Evolutionary conservation across 2,329 filamentous ascomycete species (phyloP), one percentile per base, ranked within the genome.

Genomic region (Ascomycota sp.): DNA sequence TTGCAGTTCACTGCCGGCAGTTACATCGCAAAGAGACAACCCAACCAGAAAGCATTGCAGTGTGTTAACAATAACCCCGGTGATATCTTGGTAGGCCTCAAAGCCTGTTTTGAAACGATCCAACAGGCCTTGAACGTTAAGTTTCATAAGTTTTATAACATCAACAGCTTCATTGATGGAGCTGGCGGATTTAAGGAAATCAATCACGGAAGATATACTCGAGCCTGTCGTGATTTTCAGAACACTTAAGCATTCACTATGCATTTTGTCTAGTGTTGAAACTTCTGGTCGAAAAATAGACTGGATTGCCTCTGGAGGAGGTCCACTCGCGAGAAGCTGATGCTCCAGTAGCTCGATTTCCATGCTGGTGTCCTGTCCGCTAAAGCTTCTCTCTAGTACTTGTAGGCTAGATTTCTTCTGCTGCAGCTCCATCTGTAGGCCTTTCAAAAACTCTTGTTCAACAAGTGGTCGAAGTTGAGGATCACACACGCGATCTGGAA

Each of bases 401-500:
- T 59, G 54, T 7, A 94, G 54, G 0, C 69, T 66, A 5, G 59
- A 42, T 2, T 82, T 59, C 33, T 70, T 71, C 5, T 53, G 44
- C 9, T 58, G 47, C 2, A 92, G 51, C 8, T 62, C 55, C 3
- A 47, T 38, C 28, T 67, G 63, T 24, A 77, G 59, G 33, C 71
- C 57, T 26, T 59, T 46, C 31, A 64, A 59, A 31, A 64, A 67
- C 26, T 63, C 56, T 13, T 69, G 65, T 40, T 82, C 74, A 12
- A 93, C 65, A 30, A 66, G 58, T 5, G 69, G 66, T 30, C 65
- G 59, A 33, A 74, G 57, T 34, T 74, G 67, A 1, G 89, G 89
- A 48, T 98, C 89, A 42, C 86, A 89, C 4, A 78, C 66, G 39
- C 75, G 74, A 48, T 92, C 76, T 0, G 91, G 85, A 3, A 95